Base-by-base conservation (phyloP, 2,329 filamentous ascomycete genomes). In the Helotiales sp. region DNA sequence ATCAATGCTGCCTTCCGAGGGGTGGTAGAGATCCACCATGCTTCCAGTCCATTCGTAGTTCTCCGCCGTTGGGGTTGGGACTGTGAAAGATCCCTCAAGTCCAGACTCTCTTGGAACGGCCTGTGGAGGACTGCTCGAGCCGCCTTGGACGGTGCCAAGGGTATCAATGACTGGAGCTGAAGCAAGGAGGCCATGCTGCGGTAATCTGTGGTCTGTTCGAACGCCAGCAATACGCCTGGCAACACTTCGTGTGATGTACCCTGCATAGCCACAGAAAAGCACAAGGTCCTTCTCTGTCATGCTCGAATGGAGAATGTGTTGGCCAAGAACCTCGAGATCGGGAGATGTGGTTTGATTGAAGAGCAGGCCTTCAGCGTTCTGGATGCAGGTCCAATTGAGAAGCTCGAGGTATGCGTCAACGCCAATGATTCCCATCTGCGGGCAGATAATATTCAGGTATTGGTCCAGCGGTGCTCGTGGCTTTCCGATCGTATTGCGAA, bases 271-370 rank as follows among this genome's bases (percentile, higher is more conserved):
- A 65, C 70, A 74, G 45, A 73, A 70, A 8, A 64, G 54, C 13
- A 74, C 66, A 11, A 75, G 34, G 10, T 75, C 71, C 54, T 65
- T 69, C 32, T 71, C 69, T 2, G 71, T 71, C 66, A 75, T 69
- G 24, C 26, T 62, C 17, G 70, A 72, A 32, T 65, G 55, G 45
- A 70, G 63, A 32, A 74, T 69, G 2, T 66, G 20, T 15, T 55
- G 43, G 6, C 59, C 55, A 24, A 75, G 70, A 17, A 57, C 55
- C 3, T 43, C 28, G 15, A 73, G 45, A 22, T 73, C 69, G 26
- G 71, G 70, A 7, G 30, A 24, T 6, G 61, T 43, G 17, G 43
- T 64, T 49, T 75, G 74, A 13, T 54, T 61, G 45, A 73, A 61
- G 3, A 37, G 32, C 6, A 71, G 40, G 20, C 50, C 71, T 34